phyloP scores from a whole-genome alignment of 352 stramenopile species.

The Globisporangium barbulae region DNA sequence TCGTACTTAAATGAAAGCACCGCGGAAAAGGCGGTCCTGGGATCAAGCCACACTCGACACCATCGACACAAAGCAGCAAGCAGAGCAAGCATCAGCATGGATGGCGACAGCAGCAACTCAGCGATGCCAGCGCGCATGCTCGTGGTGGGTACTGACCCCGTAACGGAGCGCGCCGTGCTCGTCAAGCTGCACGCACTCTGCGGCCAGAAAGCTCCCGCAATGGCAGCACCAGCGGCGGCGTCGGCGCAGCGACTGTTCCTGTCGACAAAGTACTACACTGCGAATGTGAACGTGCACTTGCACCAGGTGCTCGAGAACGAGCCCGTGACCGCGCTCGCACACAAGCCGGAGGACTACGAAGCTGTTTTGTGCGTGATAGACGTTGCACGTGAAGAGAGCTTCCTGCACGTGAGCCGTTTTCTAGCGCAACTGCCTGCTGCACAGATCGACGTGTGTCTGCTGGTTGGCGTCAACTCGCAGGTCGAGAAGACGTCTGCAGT shows the following conservation, averaged over 20 bases:
- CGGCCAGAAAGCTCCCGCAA: constrained; percentile 11
- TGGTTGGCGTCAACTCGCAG: constrained; percentile 30
- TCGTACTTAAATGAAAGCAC: background rate
- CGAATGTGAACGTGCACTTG: constrained; percentile 47
- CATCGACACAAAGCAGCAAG: background rate
- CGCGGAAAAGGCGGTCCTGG: background rate
- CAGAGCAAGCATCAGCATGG: constrained; percentile 3
- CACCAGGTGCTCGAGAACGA: constrained; percentile 41
- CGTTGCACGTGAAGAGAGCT: constrained; percentile 31
- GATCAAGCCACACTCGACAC: constrained; percentile 3
- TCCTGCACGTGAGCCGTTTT: constrained; percentile 37
- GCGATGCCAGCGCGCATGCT: constrained; percentile 24
- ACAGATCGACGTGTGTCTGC: constrained; percentile 56
- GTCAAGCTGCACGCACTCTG: constrained; percentile 32
- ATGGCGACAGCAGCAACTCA: constrained; percentile 2
- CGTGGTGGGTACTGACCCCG: constrained; percentile 36
- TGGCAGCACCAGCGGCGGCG: background rate
- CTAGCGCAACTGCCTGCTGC: constrained; percentile 48
- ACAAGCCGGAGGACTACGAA: constrained; percentile 53
- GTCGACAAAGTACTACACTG: constrained; percentile 71
- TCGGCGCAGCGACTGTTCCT: constrained; percentile 31
- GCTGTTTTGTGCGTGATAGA: constrained; percentile 60
- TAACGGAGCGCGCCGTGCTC: constrained; percentile 22
- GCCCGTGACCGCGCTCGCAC: constrained; percentile 27
- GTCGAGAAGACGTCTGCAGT: constrained; percentile 16